These are phyloP conservation scores for Talaromyces sp. DNA, from an alignment of 2,329 filamentous ascomycete species.

Conservation along the genomic window DNA sequence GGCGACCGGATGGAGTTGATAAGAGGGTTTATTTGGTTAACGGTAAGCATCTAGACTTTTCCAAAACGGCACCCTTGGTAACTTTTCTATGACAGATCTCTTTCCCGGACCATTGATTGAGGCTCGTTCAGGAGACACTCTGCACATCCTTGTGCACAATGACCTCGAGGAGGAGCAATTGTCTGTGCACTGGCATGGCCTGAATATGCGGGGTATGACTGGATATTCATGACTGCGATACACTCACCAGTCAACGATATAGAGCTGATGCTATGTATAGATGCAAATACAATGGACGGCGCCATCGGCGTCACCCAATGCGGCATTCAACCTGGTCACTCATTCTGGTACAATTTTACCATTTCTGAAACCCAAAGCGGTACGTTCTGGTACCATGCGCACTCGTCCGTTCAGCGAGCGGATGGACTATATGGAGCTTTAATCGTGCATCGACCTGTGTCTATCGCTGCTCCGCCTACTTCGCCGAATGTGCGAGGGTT, in stretches of 20 bases:
- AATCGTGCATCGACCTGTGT: slow-evolving; percentile 42
- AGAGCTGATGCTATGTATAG: slow-evolving; percentile 5
- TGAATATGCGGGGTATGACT: slow-evolving; percentile 38
- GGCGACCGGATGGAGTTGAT: slow-evolving; percentile 50
- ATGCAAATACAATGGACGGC: slow-evolving; percentile 28
- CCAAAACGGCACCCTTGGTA: background rate
- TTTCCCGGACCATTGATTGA: slow-evolving; percentile 52
- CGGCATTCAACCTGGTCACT: slow-evolving; percentile 57
- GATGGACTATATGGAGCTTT: slow-evolving; percentile 50
- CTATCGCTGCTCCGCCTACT: background rate
- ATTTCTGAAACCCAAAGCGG: slow-evolving; percentile 39
- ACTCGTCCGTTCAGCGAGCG: slow-evolving; percentile 41
- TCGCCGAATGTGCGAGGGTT: slow-evolving; percentile 8
- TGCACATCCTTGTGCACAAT: slow-evolving; percentile 46
- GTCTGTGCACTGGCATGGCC: slow-evolving; percentile 49
- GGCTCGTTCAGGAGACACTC: slow-evolving; percentile 45
- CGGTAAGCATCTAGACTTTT: slow-evolving; percentile 26
- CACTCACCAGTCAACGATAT: background rate
- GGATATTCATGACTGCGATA: background rate
- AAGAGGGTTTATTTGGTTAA: slow-evolving; percentile 52
- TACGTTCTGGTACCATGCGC: slow-evolving; percentile 51
- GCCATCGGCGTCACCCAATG: slow-evolving; percentile 64
- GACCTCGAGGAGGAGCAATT: slow-evolving; percentile 36
- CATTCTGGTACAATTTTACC: slow-evolving; percentile 43
- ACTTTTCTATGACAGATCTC: slow-evolving; percentile 24